phyloP scores from a whole-genome alignment of 1,139 yeast species.

The Williopsis jadinii region DNA sequence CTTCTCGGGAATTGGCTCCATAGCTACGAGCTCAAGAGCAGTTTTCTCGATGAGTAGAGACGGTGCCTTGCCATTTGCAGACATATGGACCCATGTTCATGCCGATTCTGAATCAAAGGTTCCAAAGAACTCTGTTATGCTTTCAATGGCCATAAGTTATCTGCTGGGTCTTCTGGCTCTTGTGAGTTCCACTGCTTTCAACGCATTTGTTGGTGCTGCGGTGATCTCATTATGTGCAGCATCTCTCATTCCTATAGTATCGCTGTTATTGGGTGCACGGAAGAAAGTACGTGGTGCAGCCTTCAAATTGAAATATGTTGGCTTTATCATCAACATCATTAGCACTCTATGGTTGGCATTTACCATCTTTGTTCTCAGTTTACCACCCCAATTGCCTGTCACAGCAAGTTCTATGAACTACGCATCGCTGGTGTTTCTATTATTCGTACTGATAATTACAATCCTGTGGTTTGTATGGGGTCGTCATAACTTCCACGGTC shows the following conservation, averaged over 20 bases:
- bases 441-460: slow-evolving; percentile 42
- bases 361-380: slow-evolving; percentile 57
- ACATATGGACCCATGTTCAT: slow-evolving; percentile 60
- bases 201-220: slow-evolving; percentile 84
- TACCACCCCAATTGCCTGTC: slow-evolving; percentile 70
- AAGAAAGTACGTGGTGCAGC: slow-evolving; percentile 63
- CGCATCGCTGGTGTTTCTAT: slow-evolving; percentile 53
- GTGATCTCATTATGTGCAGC: slow-evolving; percentile 72
- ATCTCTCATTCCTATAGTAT: slow-evolving; percentile 67
- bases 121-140: slow-evolving; percentile 65
- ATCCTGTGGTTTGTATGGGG: slow-evolving; percentile 58
- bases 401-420: slow-evolving; percentile 65
- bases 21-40: slow-evolving; percentile 82
- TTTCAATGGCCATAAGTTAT: slow-evolving; percentile 62
- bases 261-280: slow-evolving; percentile 56
- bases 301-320: slow-evolving; percentile 57
- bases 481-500: slow-evolving; percentile 51
- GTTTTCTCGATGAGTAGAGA: slow-evolving; percentile 87
- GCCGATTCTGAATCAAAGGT: slow-evolving; percentile 47
- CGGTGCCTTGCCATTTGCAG: slow-evolving; percentile 71
- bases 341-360: slow-evolving; percentile 57
- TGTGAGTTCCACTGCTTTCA: slow-evolving; percentile 69
- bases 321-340: slow-evolving; percentile 55
- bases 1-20: slow-evolving; percentile 73
- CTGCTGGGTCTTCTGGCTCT: slow-evolving; percentile 58